Evolutionary conservation across 1,284 basidiomycete species (phyloP).

Genomic region (Papiliotrema laurentii): DNA sequence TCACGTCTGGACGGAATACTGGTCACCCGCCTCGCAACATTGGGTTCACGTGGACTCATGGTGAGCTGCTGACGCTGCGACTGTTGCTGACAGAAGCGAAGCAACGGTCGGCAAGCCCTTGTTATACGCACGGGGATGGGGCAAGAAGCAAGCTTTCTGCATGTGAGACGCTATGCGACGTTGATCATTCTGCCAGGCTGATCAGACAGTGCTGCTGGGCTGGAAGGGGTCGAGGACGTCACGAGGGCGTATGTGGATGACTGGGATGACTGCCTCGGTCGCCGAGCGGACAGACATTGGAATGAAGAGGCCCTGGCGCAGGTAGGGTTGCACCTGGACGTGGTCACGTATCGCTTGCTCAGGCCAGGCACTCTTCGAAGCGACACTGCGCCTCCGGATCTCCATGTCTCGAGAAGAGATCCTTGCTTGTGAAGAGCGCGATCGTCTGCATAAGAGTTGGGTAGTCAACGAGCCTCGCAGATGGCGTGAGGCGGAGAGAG

Average conservation of each 20-base stretch:
- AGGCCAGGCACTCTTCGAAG: constrained; percentile 18
- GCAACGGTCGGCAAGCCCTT: constrained; percentile 47
- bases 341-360: neutral
- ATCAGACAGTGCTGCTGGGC: constrained; percentile 41
- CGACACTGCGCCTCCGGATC: constrained; percentile 19
- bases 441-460: constrained; percentile 37
- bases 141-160: constrained; percentile 51
- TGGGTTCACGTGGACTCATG: constrained; percentile 53
- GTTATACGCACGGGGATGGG: constrained; percentile 52
- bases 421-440: constrained; percentile 25
- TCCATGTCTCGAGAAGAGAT: constrained; percentile 11
- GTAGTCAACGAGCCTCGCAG: constrained; percentile 29
- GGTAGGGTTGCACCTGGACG: constrained; percentile 18
- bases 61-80: constrained; percentile 12
- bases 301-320: constrained; percentile 31
- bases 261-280: constrained; percentile 27
- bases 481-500: constrained; percentile 24
- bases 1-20: constrained; percentile 54
- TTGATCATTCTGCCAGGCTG: neutral
- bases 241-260: constrained; percentile 48
- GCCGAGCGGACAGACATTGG: constrained; percentile 29
- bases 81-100: constrained; percentile 31
- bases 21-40: constrained; percentile 31
- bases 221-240: constrained; percentile 49
- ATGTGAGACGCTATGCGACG: constrained; percentile 21